Conservation (phyloP, 2,329 filamentous ascomycete species). For the Macroventuria anomochaeta region DNA sequence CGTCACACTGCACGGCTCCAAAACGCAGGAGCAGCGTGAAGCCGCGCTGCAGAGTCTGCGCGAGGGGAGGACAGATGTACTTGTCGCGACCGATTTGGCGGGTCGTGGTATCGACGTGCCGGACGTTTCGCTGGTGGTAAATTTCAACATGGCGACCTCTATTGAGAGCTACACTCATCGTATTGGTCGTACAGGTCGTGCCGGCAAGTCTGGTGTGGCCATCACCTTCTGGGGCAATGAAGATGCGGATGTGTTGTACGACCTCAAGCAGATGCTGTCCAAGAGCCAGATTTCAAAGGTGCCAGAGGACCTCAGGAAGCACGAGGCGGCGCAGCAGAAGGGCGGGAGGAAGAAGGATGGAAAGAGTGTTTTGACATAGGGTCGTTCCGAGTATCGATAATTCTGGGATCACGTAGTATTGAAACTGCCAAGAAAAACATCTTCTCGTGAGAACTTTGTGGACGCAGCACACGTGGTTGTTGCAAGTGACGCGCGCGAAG, state of each 20-base stretch:
- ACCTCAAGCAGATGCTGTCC: constrained; percentile 91
- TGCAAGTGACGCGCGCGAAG: too few relatives aligned
- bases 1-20: constrained; percentile 91
- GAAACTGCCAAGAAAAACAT: too few relatives aligned
- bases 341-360: constrained; percentile 49
- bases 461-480: too few relatives aligned
- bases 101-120: constrained; percentile 97
- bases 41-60: constrained; percentile 86
- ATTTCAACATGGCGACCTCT: constrained; percentile 96
- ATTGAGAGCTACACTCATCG: constrained; percentile 98
- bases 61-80: constrained; percentile 78
- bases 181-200: constrained; percentile 95
- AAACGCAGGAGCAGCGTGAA: constrained; percentile 97
- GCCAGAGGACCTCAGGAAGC: constrained; percentile 86
- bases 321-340: constrained; percentile 90
- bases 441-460: too few relatives aligned
- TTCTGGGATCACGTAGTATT: too few relatives aligned
- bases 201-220: constrained; percentile 93
- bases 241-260: constrained; percentile 89
- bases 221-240: constrained; percentile 95
- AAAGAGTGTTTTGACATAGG: constrained; percentile 21
- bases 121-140: constrained; percentile 91
- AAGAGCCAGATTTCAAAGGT: constrained; percentile 89
- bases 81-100: constrained; percentile 94
- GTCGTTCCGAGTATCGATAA: background rate